Base-by-base conservation (phyloP, 371 early-diverging fungal species). In the Mucor sp. region DNA sequence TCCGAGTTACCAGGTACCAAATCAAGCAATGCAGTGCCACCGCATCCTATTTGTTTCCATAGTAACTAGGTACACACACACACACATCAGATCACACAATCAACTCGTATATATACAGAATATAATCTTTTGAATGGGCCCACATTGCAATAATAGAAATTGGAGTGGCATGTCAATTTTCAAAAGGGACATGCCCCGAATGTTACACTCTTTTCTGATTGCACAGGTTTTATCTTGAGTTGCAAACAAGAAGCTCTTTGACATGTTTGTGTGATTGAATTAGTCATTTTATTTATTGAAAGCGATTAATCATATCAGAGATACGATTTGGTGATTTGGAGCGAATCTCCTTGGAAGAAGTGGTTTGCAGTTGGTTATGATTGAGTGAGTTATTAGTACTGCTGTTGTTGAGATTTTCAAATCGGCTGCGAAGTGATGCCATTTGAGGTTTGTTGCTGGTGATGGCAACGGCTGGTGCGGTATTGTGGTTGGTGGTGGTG, bases 231-330 rank as follows among this genome's bases (percentile, higher is more conserved):
- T 48, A 23, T 25, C 25, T 48, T 25, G 23, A 50, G 25, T 50
- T 50, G 23, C 9, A 8, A 50, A 50, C 50, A 48, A 14, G 19
- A n/a, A n/a, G n/a, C n/a, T n/a, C 1, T 9, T 44, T 44, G 44
- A 44, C 44, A 44, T 33, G 9, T 19, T 19, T 17, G n/a, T 43
- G 43, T 44, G 12, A 35, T 35, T 35, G 3, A 35, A 35, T 35
- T 35, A 35, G 37, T 35, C 33, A 33, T 33, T 8, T 35, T 35
- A 12, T 35, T 55, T 67, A 60, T 69, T 70, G 68, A 44, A 79
- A 79, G 30, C 75, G 72, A 56, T 73, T 74, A 55, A 79, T 79
- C 77, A 79, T 77, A 56, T 79, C 80, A 58, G 77, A 69, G 50
- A 79, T 73, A 57, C 66, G 75, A 57, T 79, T 79, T 41, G 80